phyloP scores from a whole-genome alignment of 129 eudicot genomes.

The Logfia minima region DNA sequence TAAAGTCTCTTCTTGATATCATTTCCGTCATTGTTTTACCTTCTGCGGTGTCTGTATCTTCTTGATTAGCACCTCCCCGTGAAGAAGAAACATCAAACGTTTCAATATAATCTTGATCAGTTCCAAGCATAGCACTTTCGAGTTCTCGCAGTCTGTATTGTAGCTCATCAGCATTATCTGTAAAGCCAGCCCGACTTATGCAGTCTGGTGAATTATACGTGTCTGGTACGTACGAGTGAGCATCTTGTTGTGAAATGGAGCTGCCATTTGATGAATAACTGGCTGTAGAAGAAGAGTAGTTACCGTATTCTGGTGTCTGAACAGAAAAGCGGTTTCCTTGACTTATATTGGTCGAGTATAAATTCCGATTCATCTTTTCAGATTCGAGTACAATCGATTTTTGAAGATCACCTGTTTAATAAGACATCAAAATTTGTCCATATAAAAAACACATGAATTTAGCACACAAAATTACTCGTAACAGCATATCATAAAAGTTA shows the following conservation, averaged over 20 bases:
- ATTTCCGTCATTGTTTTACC: slow-evolving; percentile 32
- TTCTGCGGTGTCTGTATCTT: slow-evolving; percentile 9
- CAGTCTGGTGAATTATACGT: slow-evolving; percentile 37
- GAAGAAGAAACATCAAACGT: slow-evolving; percentile 22
- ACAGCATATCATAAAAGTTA: background rate
- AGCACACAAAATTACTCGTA: background rate
- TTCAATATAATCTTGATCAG: slow-evolving; percentile 33
- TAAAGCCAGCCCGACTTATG: slow-evolving; percentile 20
- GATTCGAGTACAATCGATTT: slow-evolving; percentile 1
- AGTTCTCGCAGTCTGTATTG: slow-evolving; percentile 47
- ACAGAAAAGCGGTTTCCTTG: slow-evolving; percentile 35
- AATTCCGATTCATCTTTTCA: slow-evolving; percentile 28
- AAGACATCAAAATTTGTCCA: background rate
- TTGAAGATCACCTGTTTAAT: slow-evolving; percentile 8
- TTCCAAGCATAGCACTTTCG: slow-evolving; percentile 55
- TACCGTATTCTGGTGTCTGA: slow-evolving; percentile 34
- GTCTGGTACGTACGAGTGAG: slow-evolving; percentile 29
- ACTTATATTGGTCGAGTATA: slow-evolving; percentile 23
- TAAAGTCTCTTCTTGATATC: slow-evolving; percentile 41
- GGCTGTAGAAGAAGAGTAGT: slow-evolving; percentile 39
- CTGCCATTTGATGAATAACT: slow-evolving; percentile 49
- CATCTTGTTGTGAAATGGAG: slow-evolving; percentile 40
- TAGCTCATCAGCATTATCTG: slow-evolving; percentile 33
- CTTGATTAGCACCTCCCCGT: slow-evolving; percentile 22
- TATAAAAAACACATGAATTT: background rate